Evolutionary conservation across 2,329 filamentous ascomycete species (phyloP), one percentile per base, ranked within the genome.

Genomic region (Ophiostoma sp.): DNA sequence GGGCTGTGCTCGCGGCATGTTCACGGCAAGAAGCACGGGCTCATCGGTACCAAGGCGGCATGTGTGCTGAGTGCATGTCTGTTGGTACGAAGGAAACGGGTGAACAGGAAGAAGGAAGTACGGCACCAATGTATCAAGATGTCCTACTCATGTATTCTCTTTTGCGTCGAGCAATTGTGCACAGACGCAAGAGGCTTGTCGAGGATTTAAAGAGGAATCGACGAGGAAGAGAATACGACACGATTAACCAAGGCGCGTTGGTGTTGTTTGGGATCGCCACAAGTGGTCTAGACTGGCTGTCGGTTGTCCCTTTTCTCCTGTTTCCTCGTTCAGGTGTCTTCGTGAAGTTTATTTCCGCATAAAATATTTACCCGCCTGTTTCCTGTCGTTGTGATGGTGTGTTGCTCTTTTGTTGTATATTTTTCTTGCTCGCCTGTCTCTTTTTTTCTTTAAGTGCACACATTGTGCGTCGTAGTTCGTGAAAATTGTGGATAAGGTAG

Each of bases 71-170:
- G 50, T 22, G 55, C 6, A 3, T 61, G 28, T 64, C 4, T 64
- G 59, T 15, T 48, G 39, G 33, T 25, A 5, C 11, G 4, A 22
- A 68, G 25, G 22, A 31, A 4, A 17, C 12, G 36, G 3, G 39
- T 42, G 17, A 48, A 48, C 2, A 48, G 42, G 63, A 68, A 48
- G 12, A 68, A 48, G 42, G 64, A 50, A 33, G 22, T 5, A 12
- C 64, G 64, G 64, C 42, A 68, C 64, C 42, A 68, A 50, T 50
- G 64, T 68, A 31, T 68, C 64, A 68, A 33, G 50, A 33, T 66
- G 33, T 64, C 36, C 33, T 36, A 25, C 17, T 28, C 36, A 22
- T 22, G 36, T 64, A 28, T 42, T n/a, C 61, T 33, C 42, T 22
- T 19, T 33, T 25, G 50, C 17, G 15, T 31, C 42, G 39, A 31